Percentiles rank a stretch among this genome's conserved stretches.
Conservation (phyloP, 139 green algal genomes). For the Picochlorum sp. region DNA sequence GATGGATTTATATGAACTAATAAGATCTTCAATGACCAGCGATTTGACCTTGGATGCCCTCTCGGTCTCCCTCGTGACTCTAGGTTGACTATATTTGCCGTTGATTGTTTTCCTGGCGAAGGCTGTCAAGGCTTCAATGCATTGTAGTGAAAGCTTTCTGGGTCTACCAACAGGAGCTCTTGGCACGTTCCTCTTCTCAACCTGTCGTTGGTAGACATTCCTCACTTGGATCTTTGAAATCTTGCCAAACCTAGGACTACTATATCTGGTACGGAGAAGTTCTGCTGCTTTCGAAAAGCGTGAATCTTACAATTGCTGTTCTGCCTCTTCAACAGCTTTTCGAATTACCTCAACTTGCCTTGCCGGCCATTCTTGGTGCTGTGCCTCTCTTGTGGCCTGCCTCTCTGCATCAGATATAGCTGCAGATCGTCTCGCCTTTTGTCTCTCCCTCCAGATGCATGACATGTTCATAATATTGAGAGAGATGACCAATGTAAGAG, state of each 20-base stretch:
- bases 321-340: not conserved
- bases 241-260: not conserved
- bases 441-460: too few relatives aligned
- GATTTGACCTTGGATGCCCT: not conserved
- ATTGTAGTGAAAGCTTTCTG: not conserved
- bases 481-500: too few relatives aligned
- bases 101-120: not conserved
- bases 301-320: not conserved
- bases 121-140: not conserved
- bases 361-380: too few relatives aligned
- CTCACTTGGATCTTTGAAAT: not conserved
- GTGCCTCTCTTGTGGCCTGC: too few relatives aligned
- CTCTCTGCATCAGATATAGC: too few relatives aligned
- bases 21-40: not conserved
- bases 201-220: not conserved
- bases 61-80: not conserved
- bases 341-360: not conserved
- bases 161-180: not conserved
- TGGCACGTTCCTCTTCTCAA: not conserved
- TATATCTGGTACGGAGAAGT: not conserved
- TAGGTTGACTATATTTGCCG: not conserved
- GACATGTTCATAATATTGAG: too few relatives aligned
- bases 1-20: not conserved
- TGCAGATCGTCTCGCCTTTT: too few relatives aligned
- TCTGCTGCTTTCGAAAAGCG: not conserved